Evolutionary conservation across 768 basidiomycete species (phyloP), one percentile per base, ranked within the genome.

Genomic region (Termitomyces sp.): DNA sequence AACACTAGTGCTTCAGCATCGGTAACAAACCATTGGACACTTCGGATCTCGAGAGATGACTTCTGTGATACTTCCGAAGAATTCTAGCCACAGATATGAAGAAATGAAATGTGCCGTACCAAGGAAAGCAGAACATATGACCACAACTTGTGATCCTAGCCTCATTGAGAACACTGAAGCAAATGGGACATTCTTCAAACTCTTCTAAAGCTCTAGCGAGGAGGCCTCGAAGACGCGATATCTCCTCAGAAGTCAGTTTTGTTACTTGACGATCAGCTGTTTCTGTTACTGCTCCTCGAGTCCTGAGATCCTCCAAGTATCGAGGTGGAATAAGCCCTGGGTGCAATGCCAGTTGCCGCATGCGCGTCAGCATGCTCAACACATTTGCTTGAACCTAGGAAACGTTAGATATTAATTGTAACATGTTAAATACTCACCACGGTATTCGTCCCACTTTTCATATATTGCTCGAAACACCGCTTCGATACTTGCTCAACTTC

Each of bases 321-420:
- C 84, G 77, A 8, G 72, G 60, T 4, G 92, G 92, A 49, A 92
- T 73, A 26, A 95, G 76, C 1, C 82, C 84, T 0, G 92, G 88
- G 65, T 94, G 90, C 26, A 93, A 79, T 18, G 81, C 87, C 20
- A 94, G 73, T 70, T 95, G 93, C 31, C 92, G 83, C 68, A 95
- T 76, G 18, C 93, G 87, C 8, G 91, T 93, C n/a, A 94, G 79
- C 79, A 94, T 84, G 59, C 87, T 86, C 37, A 92, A 70, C 14
- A 91, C 83, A 63, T 87, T 86, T 2, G 83, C 82, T 57, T 85
- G 82, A 0, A 83, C 77, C 88, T 90, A 59, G 27, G 26, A 52
- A 44, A 5, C 13, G 29, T 58, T 5, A 51, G 31, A 52, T 1
- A n/a, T 29, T 39, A 16, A n/a, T 32, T 12, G 20, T 41, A 27